Conservation (phyloP, 306 rosid species). For the Glycine latifolia region DNA sequence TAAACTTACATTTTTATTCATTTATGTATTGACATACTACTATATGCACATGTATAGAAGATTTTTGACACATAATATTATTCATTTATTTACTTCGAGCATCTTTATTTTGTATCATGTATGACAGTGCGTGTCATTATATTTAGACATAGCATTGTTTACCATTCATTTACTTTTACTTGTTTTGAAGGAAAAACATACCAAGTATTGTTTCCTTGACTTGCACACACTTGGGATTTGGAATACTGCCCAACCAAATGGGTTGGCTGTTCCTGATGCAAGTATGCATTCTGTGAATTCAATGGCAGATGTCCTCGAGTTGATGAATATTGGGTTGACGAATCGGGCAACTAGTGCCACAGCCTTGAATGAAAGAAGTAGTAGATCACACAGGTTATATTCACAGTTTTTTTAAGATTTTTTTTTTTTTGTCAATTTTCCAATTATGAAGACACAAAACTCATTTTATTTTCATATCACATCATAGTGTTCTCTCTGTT, state of each 20-base stretch:
- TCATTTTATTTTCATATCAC: conserved; percentile 41
- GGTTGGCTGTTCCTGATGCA: conserved; percentile 98
- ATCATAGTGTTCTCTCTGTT: conserved; percentile 82
- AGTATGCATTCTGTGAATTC: conserved; percentile 90
- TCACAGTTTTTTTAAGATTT: conserved; percentile 18
- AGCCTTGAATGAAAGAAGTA: conserved; percentile 94
- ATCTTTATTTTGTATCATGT: conserved; percentile 30
- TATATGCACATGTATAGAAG: neutral
- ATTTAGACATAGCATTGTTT: neutral
- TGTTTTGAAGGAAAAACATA: conserved; percentile 22
- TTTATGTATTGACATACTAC: conserved; percentile 24
- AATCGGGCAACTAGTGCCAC: conserved; percentile 96
- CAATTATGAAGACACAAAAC: conserved; percentile 6
- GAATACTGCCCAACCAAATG: conserved; percentile 94
- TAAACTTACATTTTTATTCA: conserved; percentile 35
- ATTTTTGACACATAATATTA: conserved; percentile 14
- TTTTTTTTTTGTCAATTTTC: conserved; percentile 29
- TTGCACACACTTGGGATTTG: conserved; percentile 99
- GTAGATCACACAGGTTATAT: conserved; percentile 94
- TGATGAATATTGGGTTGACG: conserved; percentile 76
- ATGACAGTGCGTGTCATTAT: neutral
- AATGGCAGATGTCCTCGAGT: conserved; percentile 81
- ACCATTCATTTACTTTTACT: conserved; percentile 26
- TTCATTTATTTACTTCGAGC: conserved; percentile 9
- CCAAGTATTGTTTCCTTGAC: conserved; percentile 67